Conservation (phyloP, 768 basidiomycete genomes). For the Neoboletus subvelutipes region DNA sequence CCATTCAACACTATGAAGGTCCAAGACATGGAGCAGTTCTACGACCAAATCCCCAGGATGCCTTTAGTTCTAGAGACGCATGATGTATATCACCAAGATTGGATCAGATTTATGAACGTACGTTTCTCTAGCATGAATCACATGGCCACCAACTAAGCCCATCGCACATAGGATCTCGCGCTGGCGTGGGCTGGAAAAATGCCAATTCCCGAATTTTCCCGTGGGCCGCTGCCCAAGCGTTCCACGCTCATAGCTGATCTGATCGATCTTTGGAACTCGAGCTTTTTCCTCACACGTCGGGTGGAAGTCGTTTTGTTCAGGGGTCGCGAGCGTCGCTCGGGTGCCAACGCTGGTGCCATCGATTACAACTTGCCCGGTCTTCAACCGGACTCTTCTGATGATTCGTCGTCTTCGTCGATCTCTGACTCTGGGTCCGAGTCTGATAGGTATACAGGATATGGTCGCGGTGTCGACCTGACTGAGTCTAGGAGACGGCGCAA, state of each 20-base stretch:
- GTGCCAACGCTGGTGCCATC: conserved; percentile 50
- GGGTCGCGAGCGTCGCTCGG: conserved; percentile 76
- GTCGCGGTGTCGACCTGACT: conserved; percentile 43
- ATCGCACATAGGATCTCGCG: conserved; percentile 55
- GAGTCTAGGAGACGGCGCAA: conserved; percentile 54
- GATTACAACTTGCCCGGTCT: conserved; percentile 54
- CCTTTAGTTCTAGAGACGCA: conserved; percentile 70
- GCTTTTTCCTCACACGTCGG: conserved; percentile 72
- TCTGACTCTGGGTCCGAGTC: conserved; percentile 44
- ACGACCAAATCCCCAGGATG: conserved; percentile 67
- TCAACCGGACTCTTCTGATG: conserved; percentile 42
- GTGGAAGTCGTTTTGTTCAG: conserved; percentile 82
- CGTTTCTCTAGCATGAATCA: conserved; percentile 17
- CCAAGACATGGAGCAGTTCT: conserved; percentile 74
- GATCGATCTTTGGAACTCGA: conserved; percentile 75
- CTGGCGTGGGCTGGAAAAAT: conserved; percentile 77
- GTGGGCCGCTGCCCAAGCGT: conserved; percentile 53
- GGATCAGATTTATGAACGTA: conserved; percentile 78
- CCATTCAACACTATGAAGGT: conserved; percentile 71
- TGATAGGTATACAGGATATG: conserved; percentile 46
- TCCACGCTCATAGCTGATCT: conserved; percentile 66
- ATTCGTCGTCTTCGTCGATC: conserved; percentile 39
- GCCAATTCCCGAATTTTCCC: conserved; percentile 54
- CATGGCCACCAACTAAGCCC: background rate
- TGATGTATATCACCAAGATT: conserved; percentile 77